phyloP scores from a whole-genome alignment of 169 alveolate genomes.

The Hammondia hammondi region DNA sequence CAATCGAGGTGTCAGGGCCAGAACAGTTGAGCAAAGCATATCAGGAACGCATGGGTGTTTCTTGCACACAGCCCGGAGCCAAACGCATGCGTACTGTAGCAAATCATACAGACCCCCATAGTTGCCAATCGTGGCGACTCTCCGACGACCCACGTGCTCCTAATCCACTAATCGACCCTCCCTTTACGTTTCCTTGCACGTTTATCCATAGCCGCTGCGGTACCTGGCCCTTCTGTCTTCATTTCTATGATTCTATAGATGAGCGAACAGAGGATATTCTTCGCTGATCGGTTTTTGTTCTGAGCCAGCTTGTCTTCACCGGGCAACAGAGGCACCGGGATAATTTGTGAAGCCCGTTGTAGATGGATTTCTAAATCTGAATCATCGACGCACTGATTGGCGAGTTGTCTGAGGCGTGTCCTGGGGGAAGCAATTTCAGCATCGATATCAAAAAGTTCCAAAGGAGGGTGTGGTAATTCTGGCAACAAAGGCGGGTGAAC shows the following conservation, averaged over 20 bases:
- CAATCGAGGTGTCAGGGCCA: no score
- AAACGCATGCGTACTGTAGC: no score
- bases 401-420: neutral
- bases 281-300: neutral
- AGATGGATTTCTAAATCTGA: neutral
- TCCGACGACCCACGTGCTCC: no score
- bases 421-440: constrained; percentile 31
- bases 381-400: constrained; percentile 25
- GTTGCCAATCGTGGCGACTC: no score
- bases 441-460: constrained; percentile 18
- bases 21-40: no score
- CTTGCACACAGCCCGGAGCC: no score
- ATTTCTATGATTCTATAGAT: neutral
- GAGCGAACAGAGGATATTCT: constrained; percentile 12
- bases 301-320: neutral
- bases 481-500: neutral
- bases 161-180: no score
- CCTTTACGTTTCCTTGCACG: no score
- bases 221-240: neutral
- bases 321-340: neutral
- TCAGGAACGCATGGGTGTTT: no score
- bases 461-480: neutral
- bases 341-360: neutral
- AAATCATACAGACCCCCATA: no score
- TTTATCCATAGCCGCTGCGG: neutral